Evolutionary conservation across 371 early-diverging fungal genomes (phyloP).

Genomic region (Gilbertella persicaria): DNA sequence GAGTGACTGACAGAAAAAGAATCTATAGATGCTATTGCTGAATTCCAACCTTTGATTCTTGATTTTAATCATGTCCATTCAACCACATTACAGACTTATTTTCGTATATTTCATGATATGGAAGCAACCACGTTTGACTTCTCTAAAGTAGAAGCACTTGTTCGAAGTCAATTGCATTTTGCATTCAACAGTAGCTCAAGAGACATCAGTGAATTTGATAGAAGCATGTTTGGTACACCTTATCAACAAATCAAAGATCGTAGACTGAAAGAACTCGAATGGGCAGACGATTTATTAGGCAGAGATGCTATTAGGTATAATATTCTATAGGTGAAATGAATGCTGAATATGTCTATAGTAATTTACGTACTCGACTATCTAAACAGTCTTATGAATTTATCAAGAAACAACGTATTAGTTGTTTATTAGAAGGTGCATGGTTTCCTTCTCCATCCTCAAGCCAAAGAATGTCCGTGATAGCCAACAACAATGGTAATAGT

Average conservation of each 20-base stretch:
- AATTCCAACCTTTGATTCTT: constrained; percentile 68
- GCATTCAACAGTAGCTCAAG: constrained; percentile 44
- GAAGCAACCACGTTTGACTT: constrained; percentile 66
- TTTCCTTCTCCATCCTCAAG: constrained; percentile 54
- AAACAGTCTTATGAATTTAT: constrained; percentile 72
- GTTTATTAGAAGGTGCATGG: constrained; percentile 74
- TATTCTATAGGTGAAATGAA: not conserved
- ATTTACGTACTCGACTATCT: constrained; percentile 63
- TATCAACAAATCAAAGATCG: constrained; percentile 67
- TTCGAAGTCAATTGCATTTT: constrained; percentile 55
- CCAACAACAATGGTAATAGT: constrained; percentile 1
- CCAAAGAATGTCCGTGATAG: constrained; percentile 18
- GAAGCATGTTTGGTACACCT: constrained; percentile 65
- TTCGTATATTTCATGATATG: constrained; percentile 70
- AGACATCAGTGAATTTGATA: constrained; percentile 56
- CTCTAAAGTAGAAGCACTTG: constrained; percentile 58
- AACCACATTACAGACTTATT: constrained; percentile 59
- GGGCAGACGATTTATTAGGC: constrained; percentile 68
- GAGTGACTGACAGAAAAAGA: too few relatives aligned
- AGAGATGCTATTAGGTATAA: constrained; percentile 65
- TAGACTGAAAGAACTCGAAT: constrained; percentile 70
- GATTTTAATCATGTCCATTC: constrained; percentile 61
- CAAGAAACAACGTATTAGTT: constrained; percentile 69
- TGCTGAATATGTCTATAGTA: constrained; percentile 34
- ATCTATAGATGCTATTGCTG: constrained; percentile 51